Base-by-base conservation (phyloP, 257 asterid species). In the Thymus quinquecostatus region DNA sequence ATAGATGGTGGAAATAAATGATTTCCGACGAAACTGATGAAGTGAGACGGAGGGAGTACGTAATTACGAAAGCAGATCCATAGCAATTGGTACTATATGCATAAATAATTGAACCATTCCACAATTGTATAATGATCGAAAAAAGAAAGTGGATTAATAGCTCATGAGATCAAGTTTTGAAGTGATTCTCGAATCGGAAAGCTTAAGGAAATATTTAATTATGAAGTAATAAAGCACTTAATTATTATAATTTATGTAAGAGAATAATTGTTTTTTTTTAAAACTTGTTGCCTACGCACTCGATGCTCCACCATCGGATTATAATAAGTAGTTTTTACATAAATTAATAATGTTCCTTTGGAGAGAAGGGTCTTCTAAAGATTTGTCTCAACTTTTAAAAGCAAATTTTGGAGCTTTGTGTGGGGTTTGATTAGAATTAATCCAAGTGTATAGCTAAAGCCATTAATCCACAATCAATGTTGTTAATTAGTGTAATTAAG, bases 351-450 rank as follows among this genome's bases (percentile, higher is more conserved):
- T 76, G 77, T 79, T 50, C 49, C 86, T 82, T 82, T 60, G 74
- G 47, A 61, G 34, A 57, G 27, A 82, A 79, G 84, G 70, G 72
- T 79, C 79, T 70, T 64, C 77, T 1, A 57, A 57, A 77, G 79
- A 74, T 75, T 72, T 83, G 83, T 83, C 79, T 69, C 78, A 53
- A 74, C 86, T 80, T 85, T 85, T 68, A 66, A 80, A 82, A 83
- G 69, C 81, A 73, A 41, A 73, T 10, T 78, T 77, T 68, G 66
- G 43, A 71, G 67, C 73, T 75, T 83, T 75, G 71, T 70, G 21
- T 21, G 21, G 21, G 77, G 67, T 60, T 78, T 68, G 65, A 77
- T 72, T 74, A 60, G 66, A 70, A 80, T 21, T 21, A 21, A 21
- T 71, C 60, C 12, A 32, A 32, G 63, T 58, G 63, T 58, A 58